Base-by-base conservation (phyloP, 2,329 filamentous ascomycete genomes). In the Diatrype stigma region DNA sequence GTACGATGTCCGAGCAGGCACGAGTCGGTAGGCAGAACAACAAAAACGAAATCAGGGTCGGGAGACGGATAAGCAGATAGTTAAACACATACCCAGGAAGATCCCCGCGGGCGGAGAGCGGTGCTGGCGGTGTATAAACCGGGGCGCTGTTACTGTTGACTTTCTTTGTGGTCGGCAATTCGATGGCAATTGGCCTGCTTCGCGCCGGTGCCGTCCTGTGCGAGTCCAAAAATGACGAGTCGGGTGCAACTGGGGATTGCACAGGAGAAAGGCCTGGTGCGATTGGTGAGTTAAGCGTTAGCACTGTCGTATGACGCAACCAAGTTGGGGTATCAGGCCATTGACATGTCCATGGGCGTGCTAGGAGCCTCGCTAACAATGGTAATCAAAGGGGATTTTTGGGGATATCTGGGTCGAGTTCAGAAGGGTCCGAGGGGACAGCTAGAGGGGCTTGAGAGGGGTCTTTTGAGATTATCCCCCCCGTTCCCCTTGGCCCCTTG, bases 71-170 rank as follows among this genome's bases (percentile, higher is more conserved):
- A 48, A 55, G 53, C 53, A 51, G 55, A n/a, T 49, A n/a, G 48
- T 14, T 19, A 38, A 37, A 42, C n/a, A 71, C 76, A 63, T 76
- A 84, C 82, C 81, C 80, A 62, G 72, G 73, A 46, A 81, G 61
- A 63, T 85, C 81, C 48, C 81, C 82, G 49, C 81, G 73, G 42
- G 77, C 82, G 23, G 81, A 82, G 21, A 85, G 65, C 54, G 74
- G 76, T 55, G 75, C 74, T 21, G 70, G 73, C 19, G 73, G 73
- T 22, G 73, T 78, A 59, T 70, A 69, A 44, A 68, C 62, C 46
- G 70, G 68, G 46, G 71, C 63, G 53, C 66, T 66, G 45, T 67
- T 73, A 53, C 66, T 66, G 45, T 67, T 73, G 54, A 72, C 60
- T 51, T 70, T 74, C 56, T 66, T 72, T 44, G 66, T 56, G 23